Evolutionary conservation across 83 land plant genomes (phyloP), one percentile per base, ranked within the genome.

Genomic region (Isoetes engelmannii): DNA sequence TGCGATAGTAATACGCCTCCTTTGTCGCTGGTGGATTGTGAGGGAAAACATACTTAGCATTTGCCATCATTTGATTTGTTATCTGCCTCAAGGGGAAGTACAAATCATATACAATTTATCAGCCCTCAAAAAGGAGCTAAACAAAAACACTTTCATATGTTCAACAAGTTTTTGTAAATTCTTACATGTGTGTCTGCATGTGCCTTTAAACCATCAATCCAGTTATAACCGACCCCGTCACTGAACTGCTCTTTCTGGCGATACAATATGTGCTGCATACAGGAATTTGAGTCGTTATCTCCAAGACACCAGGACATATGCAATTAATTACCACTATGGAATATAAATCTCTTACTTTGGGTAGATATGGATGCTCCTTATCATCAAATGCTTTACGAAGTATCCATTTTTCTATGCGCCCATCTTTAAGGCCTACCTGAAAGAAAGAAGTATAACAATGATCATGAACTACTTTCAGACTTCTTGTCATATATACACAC

Each of bases 201-300:
- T 48, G 78, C 88, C 74, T 83, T 92, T 76, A 92, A 69, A 45
- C 93, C 97, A 76, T 89, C 98, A 65, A 93, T 93, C 98, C 95
- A 89, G 70, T 92, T 86, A 67, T 92, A 89, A 4, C 96, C 96
- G 43, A 89, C 96, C 53, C 98, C 98, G 77, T 89, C 98, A 79
- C 92, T 89, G 78, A 87, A 93, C 65, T 93, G 96, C 78, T 93
- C 98, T 79, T 93, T 93, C 58, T 93, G 96, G 74, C 98, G 68
- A 81, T 89, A 93, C 57, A 93, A 76, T 44, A 93, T 93, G 73
- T 93, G 92, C 96, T 89, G 76, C 62, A 84, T 67, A 12, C 18
- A 17, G 62, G 48, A 64, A 61, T 64, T 58, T n/a, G n/a, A n/a
- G n/a, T n/a, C n/a, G n/a, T n/a, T n/a, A n/a, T n/a, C n/a, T n/a